A percentile compares a stretch with the other conserved stretches of the same genome.
These are phyloP conservation scores for Aureobasidium lini DNA, from an alignment of 2,329 filamentous ascomycete species.

Conservation along the genomic window DNA sequence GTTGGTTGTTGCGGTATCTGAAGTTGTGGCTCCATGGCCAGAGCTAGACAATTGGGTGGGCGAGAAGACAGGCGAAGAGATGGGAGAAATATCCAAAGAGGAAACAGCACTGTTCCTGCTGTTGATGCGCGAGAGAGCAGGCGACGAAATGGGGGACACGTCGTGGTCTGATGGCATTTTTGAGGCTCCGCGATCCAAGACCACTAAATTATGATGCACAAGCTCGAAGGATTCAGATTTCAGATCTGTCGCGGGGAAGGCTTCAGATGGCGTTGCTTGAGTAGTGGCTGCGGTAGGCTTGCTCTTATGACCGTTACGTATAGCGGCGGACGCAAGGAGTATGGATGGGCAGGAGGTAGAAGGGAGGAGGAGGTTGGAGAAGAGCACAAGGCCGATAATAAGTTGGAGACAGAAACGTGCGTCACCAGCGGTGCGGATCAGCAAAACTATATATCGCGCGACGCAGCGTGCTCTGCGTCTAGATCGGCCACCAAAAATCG, in stretches of 20 bases:
- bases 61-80: slow-evolving; percentile 10
- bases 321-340: neutral
- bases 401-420: slow-evolving; percentile 9
- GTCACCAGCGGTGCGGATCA: slow-evolving; percentile 5
- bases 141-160: slow-evolving; percentile 14
- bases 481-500: neutral
- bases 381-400: slow-evolving; percentile 12
- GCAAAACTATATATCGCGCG: slow-evolving; percentile 1
- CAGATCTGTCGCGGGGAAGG: slow-evolving; percentile 7
- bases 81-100: slow-evolving; percentile 3
- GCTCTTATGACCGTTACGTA: neutral
- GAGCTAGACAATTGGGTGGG: neutral
- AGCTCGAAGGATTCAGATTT: slow-evolving; percentile 9
- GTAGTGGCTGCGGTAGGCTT: neutral
- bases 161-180: slow-evolving; percentile 2
- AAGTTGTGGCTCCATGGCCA: neutral
- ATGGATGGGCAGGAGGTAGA: neutral
- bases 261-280: neutral
- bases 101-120: slow-evolving; percentile 12
- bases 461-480: slow-evolving; percentile 4
- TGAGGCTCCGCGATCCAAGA: slow-evolving; percentile 1
- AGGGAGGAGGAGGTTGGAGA: neutral
- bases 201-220: slow-evolving; percentile 6
- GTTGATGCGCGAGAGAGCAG: slow-evolving; percentile 5
- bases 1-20: slow-evolving; percentile 6